Conservation (phyloP, 192 early-diverging fungal genomes). For the Backusella macrospora region DNA sequence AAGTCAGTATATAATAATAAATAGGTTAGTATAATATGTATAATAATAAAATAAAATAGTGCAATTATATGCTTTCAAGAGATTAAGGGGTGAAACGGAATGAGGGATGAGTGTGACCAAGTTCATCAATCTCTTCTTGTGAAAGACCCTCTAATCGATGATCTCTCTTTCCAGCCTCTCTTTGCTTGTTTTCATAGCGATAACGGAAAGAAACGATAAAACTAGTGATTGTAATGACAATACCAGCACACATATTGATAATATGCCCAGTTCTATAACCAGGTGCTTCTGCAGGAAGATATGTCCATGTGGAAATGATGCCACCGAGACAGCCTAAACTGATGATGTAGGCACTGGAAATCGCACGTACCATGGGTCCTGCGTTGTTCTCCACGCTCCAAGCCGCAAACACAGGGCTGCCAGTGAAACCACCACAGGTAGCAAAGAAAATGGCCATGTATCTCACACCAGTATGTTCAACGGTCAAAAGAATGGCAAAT, state of each 20-base stretch:
- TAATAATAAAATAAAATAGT: too few species aligned
- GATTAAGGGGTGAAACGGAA: conserved; percentile 9
- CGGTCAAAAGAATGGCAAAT: conserved; percentile 7
- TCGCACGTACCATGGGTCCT: conserved; percentile 4
- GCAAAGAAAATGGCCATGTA: conserved; percentile 25
- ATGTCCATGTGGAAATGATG: conserved; percentile 16
- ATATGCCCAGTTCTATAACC: conserved; percentile 15
- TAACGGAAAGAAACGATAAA: not conserved
- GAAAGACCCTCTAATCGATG: conserved; percentile 8
- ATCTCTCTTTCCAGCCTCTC: not conserved
- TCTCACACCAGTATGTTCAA: not conserved
- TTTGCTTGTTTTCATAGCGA: not conserved
- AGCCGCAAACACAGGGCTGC: conserved; percentile 12
- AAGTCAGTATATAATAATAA: too few species aligned
- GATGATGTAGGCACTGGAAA: conserved; percentile 13
- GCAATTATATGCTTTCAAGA: not conserved
- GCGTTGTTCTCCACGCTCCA: not conserved
- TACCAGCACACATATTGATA: conserved; percentile 17
- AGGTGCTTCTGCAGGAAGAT: conserved; percentile 19
- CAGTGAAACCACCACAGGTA: conserved; percentile 17
- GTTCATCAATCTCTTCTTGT: conserved; percentile 17
- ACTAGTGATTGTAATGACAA: not conserved
- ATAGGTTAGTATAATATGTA: too few species aligned
- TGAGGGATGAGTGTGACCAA: conserved; percentile 17
- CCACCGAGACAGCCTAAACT: conserved; percentile 22